phyloP scores from a whole-genome alignment of 192 early-diverging fungal species.

The Rhizoclosmatium sp. region DNA sequence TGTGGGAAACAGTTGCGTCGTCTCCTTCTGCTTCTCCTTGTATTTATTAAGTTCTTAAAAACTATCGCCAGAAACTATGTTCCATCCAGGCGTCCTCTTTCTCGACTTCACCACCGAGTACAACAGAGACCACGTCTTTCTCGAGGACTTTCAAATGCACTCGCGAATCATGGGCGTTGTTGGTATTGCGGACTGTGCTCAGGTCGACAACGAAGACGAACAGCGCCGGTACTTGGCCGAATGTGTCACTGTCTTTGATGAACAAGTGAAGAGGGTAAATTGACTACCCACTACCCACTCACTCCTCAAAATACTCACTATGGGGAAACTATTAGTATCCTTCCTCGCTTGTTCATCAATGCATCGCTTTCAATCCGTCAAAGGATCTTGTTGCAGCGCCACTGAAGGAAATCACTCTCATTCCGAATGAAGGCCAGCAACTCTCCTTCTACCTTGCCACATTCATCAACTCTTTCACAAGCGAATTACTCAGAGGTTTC shows the following conservation, averaged over 20 bases:
- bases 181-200: constrained; percentile 82
- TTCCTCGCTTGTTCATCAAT: constrained; percentile 70
- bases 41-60: not conserved
- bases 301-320: constrained; percentile 2
- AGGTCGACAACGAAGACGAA: constrained; percentile 45
- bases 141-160: constrained; percentile 80
- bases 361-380: constrained; percentile 82
- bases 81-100: constrained; percentile 1
- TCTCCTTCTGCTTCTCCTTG: not conserved
- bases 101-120: constrained; percentile 72
- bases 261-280: constrained; percentile 66
- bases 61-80: not conserved
- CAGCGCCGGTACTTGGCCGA: constrained; percentile 52
- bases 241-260: constrained; percentile 67
- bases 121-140: constrained; percentile 69
- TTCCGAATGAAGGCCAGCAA: constrained; percentile 79
- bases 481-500: constrained; percentile 73
- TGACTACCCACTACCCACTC: not conserved
- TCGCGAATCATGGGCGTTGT: constrained; percentile 76
- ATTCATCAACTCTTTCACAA: constrained; percentile 82
- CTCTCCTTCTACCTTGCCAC: constrained; percentile 78
- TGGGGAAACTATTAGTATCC: constrained; percentile 63
- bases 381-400: constrained; percentile 68
- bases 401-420: constrained; percentile 75
- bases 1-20: constrained; percentile 17